Conservation (phyloP, 2,329 filamentous ascomycete genomes). For the Calonectria pseudoturangicola region DNA sequence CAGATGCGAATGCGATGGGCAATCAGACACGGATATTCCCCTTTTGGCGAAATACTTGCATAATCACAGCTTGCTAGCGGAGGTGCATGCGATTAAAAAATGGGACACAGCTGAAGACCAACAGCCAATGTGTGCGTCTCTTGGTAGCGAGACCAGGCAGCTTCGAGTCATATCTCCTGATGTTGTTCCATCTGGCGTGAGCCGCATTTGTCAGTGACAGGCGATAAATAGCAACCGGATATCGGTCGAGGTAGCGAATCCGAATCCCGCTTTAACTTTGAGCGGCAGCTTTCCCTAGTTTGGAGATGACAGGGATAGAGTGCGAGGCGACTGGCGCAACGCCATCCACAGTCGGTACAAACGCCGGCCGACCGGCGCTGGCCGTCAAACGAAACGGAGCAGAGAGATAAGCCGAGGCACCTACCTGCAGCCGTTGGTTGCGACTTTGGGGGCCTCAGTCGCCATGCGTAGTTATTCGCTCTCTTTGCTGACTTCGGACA, state of each 20-base stretch:
- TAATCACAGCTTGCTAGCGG: constrained; percentile 18
- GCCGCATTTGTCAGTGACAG: constrained; percentile 10
- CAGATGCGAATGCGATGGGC: constrained; percentile 32
- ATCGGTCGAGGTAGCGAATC: constrained; percentile 27
- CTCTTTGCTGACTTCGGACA: constrained; percentile 1
- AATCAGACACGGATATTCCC: constrained; percentile 13
- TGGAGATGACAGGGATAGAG: constrained; percentile 16
- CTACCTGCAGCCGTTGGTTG: constrained; percentile 13
- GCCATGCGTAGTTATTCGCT: neutral
- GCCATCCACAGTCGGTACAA: constrained; percentile 34
- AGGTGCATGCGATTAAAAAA: neutral
- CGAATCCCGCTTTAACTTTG: constrained; percentile 42
- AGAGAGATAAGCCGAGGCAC: constrained; percentile 23
- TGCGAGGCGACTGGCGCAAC: constrained; percentile 2
- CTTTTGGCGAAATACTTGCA: constrained; percentile 13
- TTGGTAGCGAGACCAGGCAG: constrained; percentile 25
- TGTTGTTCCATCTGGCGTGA: constrained; percentile 40
- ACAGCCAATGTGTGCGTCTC: constrained; percentile 22
- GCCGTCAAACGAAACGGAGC: constrained; percentile 10
- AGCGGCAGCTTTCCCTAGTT: constrained; percentile 19
- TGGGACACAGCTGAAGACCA: constrained; percentile 2
- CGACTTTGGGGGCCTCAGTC: constrained; percentile 8
- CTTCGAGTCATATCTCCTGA: constrained; percentile 38
- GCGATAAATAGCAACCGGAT: constrained; percentile 30
- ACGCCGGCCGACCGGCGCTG: constrained; percentile 30